phyloP scores from a whole-genome alignment of 192 early-diverging fungal genomes.

The Helicostylum pulchrum region DNA sequence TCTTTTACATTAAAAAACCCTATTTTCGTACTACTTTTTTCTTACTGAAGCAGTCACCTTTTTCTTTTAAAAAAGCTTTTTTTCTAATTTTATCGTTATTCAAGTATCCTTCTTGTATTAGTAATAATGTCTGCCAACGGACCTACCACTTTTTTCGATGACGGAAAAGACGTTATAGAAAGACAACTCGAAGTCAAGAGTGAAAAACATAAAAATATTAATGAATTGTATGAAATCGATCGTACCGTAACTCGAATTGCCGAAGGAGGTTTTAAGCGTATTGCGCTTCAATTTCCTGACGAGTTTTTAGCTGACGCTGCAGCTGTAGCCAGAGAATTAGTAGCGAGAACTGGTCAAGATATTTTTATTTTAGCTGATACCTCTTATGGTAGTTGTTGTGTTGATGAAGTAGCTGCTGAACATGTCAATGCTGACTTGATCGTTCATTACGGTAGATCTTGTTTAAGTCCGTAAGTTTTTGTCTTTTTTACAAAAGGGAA shows the following conservation, averaged over 20 bases:
- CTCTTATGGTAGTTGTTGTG: slow-evolving; percentile 96
- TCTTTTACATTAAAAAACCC: too few species aligned
- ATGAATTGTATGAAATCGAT: slow-evolving; percentile 59
- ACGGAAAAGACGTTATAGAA: slow-evolving; percentile 64
- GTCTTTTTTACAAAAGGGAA: background rate
- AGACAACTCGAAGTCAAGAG: slow-evolving; percentile 43
- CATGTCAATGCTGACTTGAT: slow-evolving; percentile 85
- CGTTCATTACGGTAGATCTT: slow-evolving; percentile 93
- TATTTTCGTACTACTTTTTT: too few species aligned
- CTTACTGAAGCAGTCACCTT: too few species aligned
- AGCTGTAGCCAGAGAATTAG: slow-evolving; percentile 54
- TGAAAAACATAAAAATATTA: slow-evolving; percentile 37
- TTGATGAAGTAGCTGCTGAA: slow-evolving; percentile 94
- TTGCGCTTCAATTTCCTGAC: slow-evolving; percentile 95
- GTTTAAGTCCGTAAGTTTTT: slow-evolving; percentile 72
- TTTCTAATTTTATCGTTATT: too few species aligned
- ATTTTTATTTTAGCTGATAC: slow-evolving; percentile 92
- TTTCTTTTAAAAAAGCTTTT: too few species aligned
- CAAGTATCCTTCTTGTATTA: too few species aligned
- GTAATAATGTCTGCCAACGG: slow-evolving; percentile 29
- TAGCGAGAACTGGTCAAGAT: slow-evolving; percentile 40
- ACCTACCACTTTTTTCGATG: slow-evolving; percentile 62
- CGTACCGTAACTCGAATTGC: slow-evolving; percentile 54
- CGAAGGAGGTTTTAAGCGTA: slow-evolving; percentile 45
- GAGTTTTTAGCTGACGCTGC: slow-evolving; percentile 71